Percentiles rank a stretch among this genome's conserved stretches.
Evolutionary conservation across 768 basidiomycete species (phyloP).

Genomic region (Phylloporus scabripes): DNA sequence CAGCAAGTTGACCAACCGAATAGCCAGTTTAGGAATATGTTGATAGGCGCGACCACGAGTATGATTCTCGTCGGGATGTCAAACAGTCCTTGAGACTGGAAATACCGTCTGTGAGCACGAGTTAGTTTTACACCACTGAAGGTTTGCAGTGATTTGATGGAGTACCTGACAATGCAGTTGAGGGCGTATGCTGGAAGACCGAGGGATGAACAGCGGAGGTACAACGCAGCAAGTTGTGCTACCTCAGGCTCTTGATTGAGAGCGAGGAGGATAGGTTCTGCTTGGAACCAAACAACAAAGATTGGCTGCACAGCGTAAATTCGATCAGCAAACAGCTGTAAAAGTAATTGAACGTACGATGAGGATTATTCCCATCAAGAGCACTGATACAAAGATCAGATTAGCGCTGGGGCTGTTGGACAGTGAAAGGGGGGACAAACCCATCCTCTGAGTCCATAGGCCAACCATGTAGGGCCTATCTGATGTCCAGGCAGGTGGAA

Average conservation of each 20-base stretch:
- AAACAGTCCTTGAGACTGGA: conserved; percentile 86
- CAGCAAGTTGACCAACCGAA: conserved; percentile 50
- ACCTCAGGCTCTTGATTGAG: conserved; percentile 82
- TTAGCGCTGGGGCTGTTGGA: conserved; percentile 3
- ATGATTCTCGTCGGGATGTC: conserved; percentile 80
- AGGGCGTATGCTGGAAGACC: conserved; percentile 75
- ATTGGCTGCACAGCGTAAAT: conserved; percentile 39
- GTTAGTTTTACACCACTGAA: not conserved
- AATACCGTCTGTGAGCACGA: conserved; percentile 34
- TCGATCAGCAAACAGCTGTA: not conserved
- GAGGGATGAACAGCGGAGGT: conserved; percentile 69
- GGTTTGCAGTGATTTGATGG: not conserved
- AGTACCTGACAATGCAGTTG: conserved; percentile 48
- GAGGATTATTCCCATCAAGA: conserved; percentile 54
- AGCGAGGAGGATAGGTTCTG: conserved; percentile 70
- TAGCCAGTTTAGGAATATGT: conserved; percentile 75
- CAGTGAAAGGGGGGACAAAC: conserved; percentile 35
- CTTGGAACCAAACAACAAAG: conserved; percentile 71
- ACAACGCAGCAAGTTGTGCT: conserved; percentile 66
- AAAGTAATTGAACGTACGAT: conserved; percentile 43
- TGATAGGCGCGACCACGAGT: conserved; percentile 78
- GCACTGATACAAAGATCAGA: conserved; percentile 34
- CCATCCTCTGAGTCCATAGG: conserved; percentile 86
- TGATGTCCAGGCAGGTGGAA: conserved; percentile 95
- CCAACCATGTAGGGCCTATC: conserved; percentile 78